Base-by-base conservation (phyloP, 257 asterid species). In the Capsicum pubescens region DNA sequence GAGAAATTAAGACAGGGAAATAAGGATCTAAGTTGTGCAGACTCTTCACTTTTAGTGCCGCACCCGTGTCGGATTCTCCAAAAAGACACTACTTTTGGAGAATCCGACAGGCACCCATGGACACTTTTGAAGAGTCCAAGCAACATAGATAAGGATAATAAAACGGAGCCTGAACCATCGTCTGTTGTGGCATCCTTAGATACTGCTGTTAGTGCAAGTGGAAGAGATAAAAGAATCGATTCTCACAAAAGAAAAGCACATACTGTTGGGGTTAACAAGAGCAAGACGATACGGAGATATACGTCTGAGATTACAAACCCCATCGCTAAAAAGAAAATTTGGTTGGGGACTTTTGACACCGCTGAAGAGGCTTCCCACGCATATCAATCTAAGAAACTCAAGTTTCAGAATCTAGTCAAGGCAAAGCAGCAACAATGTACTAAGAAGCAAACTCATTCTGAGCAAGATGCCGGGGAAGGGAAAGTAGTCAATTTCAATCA, bases 321-420 rank as follows among this genome's bases (percentile, higher is more conserved):
- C 35, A 70, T 44, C 32, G 44, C 56, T 70, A 70, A 44, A 46
- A 42, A 10, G 50, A 70, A 36, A 70, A 5, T 32, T 32, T 32
- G 77, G 77, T 68, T 68, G 77, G 54, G 77, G 12, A 15, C 52
- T 68, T 68, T 68, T 15, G 76, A 0, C 76, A 68, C 26, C 36
- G 21, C 52, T 68, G 52, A 68, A 68, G 76, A 36, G 21, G 76
- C 76, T 68, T 68, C 76, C 19, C 76, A 67, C 1, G 50, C 74
- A 14, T 67, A 14, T 67, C 48, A 35, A 39, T 68, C 76, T 39
- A 36, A 68, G 76, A 68, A 36, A 21, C 50, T 36, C 8, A 50
- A 67, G 74, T 35, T 64, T 32, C 71, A 26, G 35, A 69, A 64
- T 26, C 13, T 64, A 64, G 44, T 64, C 10, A 17, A 64, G 11